These are phyloP conservation scores for Tylopilus intermedius DNA, from an alignment of 768 basidiomycete genomes.

Conservation along the genomic window DNA sequence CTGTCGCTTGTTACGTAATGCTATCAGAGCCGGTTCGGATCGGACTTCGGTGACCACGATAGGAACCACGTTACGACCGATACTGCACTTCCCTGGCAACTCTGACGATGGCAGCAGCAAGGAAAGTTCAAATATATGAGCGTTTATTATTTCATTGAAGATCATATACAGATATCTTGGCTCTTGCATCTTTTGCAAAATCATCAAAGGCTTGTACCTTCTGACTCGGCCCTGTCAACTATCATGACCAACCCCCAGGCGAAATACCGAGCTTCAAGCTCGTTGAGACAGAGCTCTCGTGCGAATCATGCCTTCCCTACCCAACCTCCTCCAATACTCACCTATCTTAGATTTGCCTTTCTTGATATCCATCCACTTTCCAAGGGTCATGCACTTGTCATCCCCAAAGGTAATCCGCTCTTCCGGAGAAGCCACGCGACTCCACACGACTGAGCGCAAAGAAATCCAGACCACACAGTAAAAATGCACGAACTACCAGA, in stretches of 20 bases:
- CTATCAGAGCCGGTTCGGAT: neutral
- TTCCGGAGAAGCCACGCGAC: neutral
- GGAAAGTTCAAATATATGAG: constrained; percentile 6
- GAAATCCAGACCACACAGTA: constrained; percentile 65
- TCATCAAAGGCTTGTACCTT: constrained; percentile 66
- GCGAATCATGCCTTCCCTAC: constrained; percentile 24
- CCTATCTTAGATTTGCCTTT: constrained; percentile 63
- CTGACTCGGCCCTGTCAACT: neutral
- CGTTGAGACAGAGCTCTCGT: constrained; percentile 69
- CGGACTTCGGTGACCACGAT: neutral
- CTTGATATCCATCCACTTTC: constrained; percentile 89
- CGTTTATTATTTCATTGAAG: neutral
- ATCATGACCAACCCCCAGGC: constrained; percentile 40
- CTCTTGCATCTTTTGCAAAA: constrained; percentile 90
- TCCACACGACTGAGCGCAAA: neutral
- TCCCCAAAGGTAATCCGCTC: constrained; percentile 81
- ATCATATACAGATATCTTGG: constrained; percentile 44
- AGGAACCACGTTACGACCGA: neutral
- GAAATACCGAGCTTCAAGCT: constrained; percentile 89
- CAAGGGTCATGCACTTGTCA: constrained; percentile 86
- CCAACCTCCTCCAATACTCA: too few relatives aligned
- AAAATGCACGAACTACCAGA: constrained; percentile 89
- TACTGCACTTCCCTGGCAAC: neutral
- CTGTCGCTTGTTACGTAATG: too few relatives aligned
- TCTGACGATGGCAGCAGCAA: constrained; percentile 16